A percentile compares a stretch with the other conserved stretches of the same genome.
Conservation (phyloP, 2,329 filamentous ascomycete species). For the Botrytis fragariae region DNA sequence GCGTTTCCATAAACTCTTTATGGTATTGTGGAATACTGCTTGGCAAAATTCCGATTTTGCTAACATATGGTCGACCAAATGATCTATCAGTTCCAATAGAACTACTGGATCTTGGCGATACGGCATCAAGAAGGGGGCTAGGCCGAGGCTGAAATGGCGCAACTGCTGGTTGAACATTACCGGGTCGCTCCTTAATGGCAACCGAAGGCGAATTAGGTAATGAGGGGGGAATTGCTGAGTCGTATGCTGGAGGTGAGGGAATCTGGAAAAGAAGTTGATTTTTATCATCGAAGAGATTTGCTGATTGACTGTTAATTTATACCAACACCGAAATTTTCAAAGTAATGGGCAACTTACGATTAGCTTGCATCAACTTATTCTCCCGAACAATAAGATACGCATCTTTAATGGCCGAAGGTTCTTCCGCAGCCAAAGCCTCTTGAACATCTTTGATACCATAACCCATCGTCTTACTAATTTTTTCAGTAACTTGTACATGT, state of each 20-base stretch:
- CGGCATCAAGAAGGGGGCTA: slow-evolving; percentile 32
- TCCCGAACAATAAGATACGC: slow-evolving; percentile 97
- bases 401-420: slow-evolving; percentile 97
- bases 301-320: slow-evolving; percentile 29
- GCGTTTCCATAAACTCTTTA: slow-evolving; percentile 80
- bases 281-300: slow-evolving; percentile 38
- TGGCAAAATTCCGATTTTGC: slow-evolving; percentile 87
- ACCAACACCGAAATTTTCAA: background rate
- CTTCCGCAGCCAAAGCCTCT: slow-evolving; percentile 84
- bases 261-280: slow-evolving; percentile 48
- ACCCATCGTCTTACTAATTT: slow-evolving; percentile 97
- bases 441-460: slow-evolving; percentile 94
- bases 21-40: slow-evolving; percentile 90
- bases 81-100: slow-evolving; percentile 37
- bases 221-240: slow-evolving; percentile 33
- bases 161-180: slow-evolving; percentile 7
- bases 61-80: slow-evolving; percentile 46
- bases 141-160: slow-evolving; percentile 25
- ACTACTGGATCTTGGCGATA: slow-evolving; percentile 38
- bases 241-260: slow-evolving; percentile 54
- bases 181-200: slow-evolving; percentile 13
- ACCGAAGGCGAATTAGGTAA: slow-evolving; percentile 2
- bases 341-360: slow-evolving; percentile 61
- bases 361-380: slow-evolving; percentile 95
- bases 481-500: slow-evolving; percentile 88